Evolutionary conservation across 2,329 filamentous ascomycete species (phyloP).

Genomic region (Colletotrichum sp.): DNA sequence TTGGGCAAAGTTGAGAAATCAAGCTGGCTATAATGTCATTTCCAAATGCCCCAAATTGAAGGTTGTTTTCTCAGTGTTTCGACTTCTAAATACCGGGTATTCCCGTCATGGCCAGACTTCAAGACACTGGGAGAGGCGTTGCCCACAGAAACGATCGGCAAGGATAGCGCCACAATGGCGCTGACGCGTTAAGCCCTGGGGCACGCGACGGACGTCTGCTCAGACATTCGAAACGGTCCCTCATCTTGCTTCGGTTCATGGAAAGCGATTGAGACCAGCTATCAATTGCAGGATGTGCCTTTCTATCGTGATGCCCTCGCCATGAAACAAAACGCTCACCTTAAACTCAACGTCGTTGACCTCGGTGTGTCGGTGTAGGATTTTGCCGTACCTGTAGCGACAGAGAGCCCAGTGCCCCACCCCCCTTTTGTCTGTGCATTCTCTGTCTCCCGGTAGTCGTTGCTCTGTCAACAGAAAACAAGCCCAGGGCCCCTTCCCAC

Average conservation of each 20-base stretch:
- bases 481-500: conserved; percentile 15
- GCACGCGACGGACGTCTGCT: neutral
- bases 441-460: conserved; percentile 7
- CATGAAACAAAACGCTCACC: neutral
- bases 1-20: neutral
- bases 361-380: conserved; percentile 5
- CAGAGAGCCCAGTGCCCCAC: neutral
- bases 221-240: neutral
- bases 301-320: neutral
- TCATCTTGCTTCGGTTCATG: neutral
- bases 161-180: neutral
- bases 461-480: conserved; percentile 21
- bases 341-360: neutral
- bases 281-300: neutral
- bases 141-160: neutral
- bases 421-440: conserved; percentile 18
- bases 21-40: neutral
- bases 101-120: neutral
- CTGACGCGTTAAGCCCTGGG: neutral
- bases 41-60: neutral
- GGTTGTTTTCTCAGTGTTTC: neutral
- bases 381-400: conserved; percentile 14
- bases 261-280: neutral
- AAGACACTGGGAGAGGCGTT: neutral
- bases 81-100: neutral